Base-by-base conservation (phyloP, 441 rosid species). In the Rhodomyrtus psidioides region DNA sequence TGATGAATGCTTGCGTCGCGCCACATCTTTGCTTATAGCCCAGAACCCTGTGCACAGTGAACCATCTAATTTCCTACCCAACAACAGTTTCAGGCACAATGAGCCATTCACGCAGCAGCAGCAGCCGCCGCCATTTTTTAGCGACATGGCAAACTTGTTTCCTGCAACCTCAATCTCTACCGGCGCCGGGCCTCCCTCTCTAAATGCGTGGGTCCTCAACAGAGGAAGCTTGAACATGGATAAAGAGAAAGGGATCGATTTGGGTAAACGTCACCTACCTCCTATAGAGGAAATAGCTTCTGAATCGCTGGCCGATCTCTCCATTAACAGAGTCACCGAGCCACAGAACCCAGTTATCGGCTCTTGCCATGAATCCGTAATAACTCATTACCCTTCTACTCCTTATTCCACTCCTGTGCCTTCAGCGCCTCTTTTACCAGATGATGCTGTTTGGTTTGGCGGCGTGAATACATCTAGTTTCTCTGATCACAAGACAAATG, bases 391-490 rank as follows among this genome's bases (percentile, higher is more conserved):
- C 82, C 60, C 88, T 57, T 79, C 90, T 65, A 90, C 93, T 84
- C 62, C 82, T 2, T 96, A 97, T 90, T 89, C 93, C 56, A 90
- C 94, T 82, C 97, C 96, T 49, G 79, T 86, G 53, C 99, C 99
- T 65, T 95, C 99, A 81, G 98, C 99, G 21, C 99, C 99, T 12
- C 91, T 94, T 65, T 91, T 97, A 84, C 99, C 99, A 53, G 98
- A 95, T 55, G 91, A 94, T 86, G 97, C 94, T 81, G 84, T 88
- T 85, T 95, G 97, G 97, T 89, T 88, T 70, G 90, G 83, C 83
- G 88, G 87, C 70, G 75, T 27, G 79, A 39, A 70, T 34, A 87
- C 86, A 34, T 82, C 92, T 30, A 83, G 86, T 30, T 84, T 89
- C 54, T 53, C 90, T 2, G 87, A 88, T 74, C 86, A 39, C 79